Conservation (phyloP, 768 basidiomycete genomes). For the Mycena sanguinolenta region DNA sequence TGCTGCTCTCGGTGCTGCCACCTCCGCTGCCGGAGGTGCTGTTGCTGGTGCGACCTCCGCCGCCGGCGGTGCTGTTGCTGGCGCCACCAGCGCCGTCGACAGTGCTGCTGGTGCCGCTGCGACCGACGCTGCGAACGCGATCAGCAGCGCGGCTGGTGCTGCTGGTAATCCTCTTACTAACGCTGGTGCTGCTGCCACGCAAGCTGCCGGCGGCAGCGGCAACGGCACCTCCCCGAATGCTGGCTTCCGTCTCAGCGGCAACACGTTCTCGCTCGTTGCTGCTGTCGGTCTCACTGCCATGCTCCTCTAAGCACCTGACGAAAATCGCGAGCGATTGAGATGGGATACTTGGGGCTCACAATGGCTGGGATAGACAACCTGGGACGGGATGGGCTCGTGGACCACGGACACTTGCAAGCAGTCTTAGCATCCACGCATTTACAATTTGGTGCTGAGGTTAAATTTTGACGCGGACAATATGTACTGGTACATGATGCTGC, state of each 20-base stretch:
- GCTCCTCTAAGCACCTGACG: constrained; percentile 29
- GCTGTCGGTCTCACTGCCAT: constrained; percentile 28
- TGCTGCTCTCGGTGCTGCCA: constrained; percentile 22
- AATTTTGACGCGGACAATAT: constrained; percentile 37
- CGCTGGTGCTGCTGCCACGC: too few relatives aligned
- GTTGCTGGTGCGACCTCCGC: constrained; percentile 9
- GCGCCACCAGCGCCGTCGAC: neutral
- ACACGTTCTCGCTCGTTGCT: constrained; percentile 26
- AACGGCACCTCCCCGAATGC: constrained; percentile 7
- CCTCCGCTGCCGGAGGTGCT: constrained; percentile 9
- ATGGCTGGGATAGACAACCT: neutral
- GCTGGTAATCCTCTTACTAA: neutral
- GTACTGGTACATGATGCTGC: constrained; percentile 39
- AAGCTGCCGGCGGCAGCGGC: neutral
- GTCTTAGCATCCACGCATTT: constrained; percentile 12
- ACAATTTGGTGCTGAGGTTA: constrained; percentile 25
- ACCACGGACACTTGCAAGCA: constrained; percentile 26
- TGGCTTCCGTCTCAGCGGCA: constrained; percentile 3
- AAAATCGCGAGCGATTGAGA: neutral
- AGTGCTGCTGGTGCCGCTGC: constrained; percentile 8
- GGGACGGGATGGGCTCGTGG: constrained; percentile 25
- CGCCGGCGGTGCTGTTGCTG: neutral
- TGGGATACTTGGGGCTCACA: neutral
- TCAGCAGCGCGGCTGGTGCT: neutral
- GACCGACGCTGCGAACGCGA: constrained; percentile 18